Evolutionary conservation across 2,329 filamentous ascomycete species (phyloP).

Genomic region (Didymellaceae sp.): DNA sequence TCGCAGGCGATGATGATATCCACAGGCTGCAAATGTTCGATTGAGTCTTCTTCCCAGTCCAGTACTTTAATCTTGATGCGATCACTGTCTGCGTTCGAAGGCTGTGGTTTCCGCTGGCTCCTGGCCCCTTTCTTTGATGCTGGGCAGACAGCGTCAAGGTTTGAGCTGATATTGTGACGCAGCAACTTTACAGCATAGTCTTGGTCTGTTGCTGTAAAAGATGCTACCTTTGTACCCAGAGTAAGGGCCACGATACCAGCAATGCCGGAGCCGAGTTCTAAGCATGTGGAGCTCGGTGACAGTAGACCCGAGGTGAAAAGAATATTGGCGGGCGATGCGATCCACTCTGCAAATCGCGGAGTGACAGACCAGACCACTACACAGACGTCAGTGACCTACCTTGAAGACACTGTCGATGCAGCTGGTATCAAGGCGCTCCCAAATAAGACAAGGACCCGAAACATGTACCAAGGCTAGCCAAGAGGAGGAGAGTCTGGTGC

Average conservation of each 20-base stretch:
- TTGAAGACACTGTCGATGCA: neutral
- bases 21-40: slow-evolving; percentile 60
- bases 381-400: slow-evolving; percentile 9
- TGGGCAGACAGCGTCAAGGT: slow-evolving; percentile 45
- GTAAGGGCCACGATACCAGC: slow-evolving; percentile 78
- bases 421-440: slow-evolving; percentile 1
- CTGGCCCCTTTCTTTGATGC: slow-evolving; percentile 16
- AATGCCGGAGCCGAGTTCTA: slow-evolving; percentile 90
- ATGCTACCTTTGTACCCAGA: slow-evolving; percentile 65
- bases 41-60: slow-evolving; percentile 78
- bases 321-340: slow-evolving; percentile 67
- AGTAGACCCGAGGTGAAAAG: slow-evolving; percentile 66
- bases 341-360: slow-evolving; percentile 81
- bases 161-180: slow-evolving; percentile 76
- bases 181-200: slow-evolving; percentile 79
- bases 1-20: slow-evolving; percentile 85
- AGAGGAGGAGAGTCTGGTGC: slow-evolving; percentile 19
- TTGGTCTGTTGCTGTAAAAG: slow-evolving; percentile 87
- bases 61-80: slow-evolving; percentile 51
- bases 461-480: slow-evolving; percentile 30
- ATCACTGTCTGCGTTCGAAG: slow-evolving; percentile 50
- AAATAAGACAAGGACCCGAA: slow-evolving; percentile 6
- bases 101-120: slow-evolving; percentile 34
- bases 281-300: slow-evolving; percentile 61
- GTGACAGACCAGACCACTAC: slow-evolving; percentile 91